A percentile compares a stretch with the other conserved stretches of the same genome.
phyloP scores from a whole-genome alignment of 306 rosid species.

The Malus domestica region ASM211411v1 NC_041798.1:33576501-33577000 shows the following conservation, averaged over 20 bases:
- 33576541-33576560: neutral
- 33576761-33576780: neutral
- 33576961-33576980: neutral
- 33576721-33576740: neutral
- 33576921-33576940: neutral
- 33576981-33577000: neutral
- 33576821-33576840: neutral
- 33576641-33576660: neutral
- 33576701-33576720: neutral
- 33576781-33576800: neutral
- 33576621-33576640: neutral
- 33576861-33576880: neutral
- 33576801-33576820: neutral
- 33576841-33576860: neutral
- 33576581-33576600: too few species aligned
- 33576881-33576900: neutral
- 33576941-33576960: neutral
- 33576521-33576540: neutral
- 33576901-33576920: neutral
- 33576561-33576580: neutral
- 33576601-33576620: neutral
- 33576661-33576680: neutral
- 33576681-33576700: neutral
- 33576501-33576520: neutral
- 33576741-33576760: too few species aligned